Conservation (phyloP, 1,139 yeast genomes). For the Saccharomyces hybrid region DNA sequence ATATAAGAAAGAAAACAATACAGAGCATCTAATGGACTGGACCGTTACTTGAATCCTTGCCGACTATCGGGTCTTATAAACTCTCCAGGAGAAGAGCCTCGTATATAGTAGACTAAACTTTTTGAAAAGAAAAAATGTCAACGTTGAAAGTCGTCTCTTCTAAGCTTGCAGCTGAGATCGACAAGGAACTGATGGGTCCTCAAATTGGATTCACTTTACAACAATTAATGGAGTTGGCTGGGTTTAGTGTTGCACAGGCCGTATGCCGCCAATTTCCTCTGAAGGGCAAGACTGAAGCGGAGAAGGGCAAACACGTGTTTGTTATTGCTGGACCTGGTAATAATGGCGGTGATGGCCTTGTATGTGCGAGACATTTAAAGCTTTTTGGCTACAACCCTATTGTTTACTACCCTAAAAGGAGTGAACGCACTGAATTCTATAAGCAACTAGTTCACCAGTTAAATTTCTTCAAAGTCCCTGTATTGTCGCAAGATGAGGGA, state of each 20-base stretch:
- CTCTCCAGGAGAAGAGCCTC: not conserved
- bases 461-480: constrained; percentile 30
- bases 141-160: constrained; percentile 41
- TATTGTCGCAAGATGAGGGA: constrained; percentile 13
- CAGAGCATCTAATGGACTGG: not conserved
- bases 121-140: constrained; percentile 9
- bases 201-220: constrained; percentile 77
- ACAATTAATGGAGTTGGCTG: constrained; percentile 95
- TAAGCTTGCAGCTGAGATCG: constrained; percentile 69
- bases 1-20: not conserved
- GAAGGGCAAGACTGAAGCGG: constrained; percentile 8
- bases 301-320: constrained; percentile 40
- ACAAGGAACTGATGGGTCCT: constrained; percentile 78
- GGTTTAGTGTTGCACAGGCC: constrained; percentile 88
- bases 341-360: constrained; percentile 94
- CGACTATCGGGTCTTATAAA: too few relatives aligned
- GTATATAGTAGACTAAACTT: not conserved
- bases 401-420: constrained; percentile 59
- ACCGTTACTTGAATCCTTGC: not conserved
- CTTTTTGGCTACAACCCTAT: constrained; percentile 72
- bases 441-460: constrained; percentile 35
- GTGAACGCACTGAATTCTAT: constrained; percentile 36
- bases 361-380: constrained; percentile 84
- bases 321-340: constrained; percentile 92
- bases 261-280: constrained; percentile 56